Percentiles rank a stretch among this genome's conserved stretches.
These are phyloP conservation scores for Pleurotus giganteus DNA, from an alignment of 768 basidiomycete species.

Conservation along the genomic window DNA sequence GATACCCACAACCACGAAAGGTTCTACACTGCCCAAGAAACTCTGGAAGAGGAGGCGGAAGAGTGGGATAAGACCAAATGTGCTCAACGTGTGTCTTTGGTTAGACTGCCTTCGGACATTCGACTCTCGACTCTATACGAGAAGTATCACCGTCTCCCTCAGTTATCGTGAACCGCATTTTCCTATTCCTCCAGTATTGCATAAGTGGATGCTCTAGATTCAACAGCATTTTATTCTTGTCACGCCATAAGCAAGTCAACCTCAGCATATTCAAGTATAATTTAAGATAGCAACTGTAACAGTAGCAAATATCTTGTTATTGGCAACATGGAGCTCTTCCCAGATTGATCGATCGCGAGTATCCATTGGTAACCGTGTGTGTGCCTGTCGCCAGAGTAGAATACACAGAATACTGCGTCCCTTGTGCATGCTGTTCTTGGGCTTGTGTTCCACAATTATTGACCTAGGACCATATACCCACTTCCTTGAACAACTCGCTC, in stretches of 20 bases:
- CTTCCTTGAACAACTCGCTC: no score
- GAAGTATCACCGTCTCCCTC: slow-evolving; percentile 15
- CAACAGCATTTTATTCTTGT: not conserved
- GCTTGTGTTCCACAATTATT: no score
- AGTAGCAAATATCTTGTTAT: not conserved
- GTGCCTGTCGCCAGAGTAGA: slow-evolving; percentile 9
- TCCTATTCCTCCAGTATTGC: not conserved
- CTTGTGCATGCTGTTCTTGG: no score
- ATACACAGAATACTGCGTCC: not conserved
- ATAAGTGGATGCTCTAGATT: slow-evolving; percentile 1
- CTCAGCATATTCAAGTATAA: not conserved
- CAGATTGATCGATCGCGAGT: no score
- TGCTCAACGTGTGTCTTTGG: slow-evolving; percentile 82
- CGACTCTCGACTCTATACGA: slow-evolving; percentile 30
- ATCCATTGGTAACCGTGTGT: not conserved
- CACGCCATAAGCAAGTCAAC: not conserved
- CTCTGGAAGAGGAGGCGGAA: slow-evolving; percentile 71
- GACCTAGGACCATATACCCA: no score
- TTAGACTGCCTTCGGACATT: slow-evolving; percentile 62
- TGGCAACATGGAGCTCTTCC: no score
- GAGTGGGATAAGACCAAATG: slow-evolving; percentile 85
- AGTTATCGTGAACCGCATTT: slow-evolving; percentile 1
- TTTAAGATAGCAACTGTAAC: not conserved
- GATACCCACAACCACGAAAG: slow-evolving; percentile 19
- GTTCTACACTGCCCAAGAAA: slow-evolving; percentile 44